Percentiles rank a stretch among this genome's conserved stretches.
phyloP scores from a whole-genome alignment of 768 basidiomycete genomes.

The Leccinum uliginosum region DNA sequence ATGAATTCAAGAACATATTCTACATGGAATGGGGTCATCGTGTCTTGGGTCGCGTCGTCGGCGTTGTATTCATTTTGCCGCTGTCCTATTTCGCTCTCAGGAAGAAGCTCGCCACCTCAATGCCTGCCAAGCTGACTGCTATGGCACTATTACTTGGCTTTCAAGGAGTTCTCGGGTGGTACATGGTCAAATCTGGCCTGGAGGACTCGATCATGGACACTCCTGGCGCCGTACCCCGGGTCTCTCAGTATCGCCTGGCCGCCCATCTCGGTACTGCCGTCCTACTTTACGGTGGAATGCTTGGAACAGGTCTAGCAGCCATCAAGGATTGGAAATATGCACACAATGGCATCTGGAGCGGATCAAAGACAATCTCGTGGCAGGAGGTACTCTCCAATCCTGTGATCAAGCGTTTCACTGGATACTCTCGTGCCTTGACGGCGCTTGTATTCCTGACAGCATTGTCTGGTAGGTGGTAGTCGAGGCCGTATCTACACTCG shows the following conservation, averaged over 20 bases:
- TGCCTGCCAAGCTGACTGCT: conserved; percentile 62
- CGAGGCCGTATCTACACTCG: neutral
- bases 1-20: conserved; percentile 95
- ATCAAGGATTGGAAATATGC: conserved; percentile 79
- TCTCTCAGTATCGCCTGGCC: conserved; percentile 94
- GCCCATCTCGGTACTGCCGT: conserved; percentile 92
- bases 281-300: conserved; percentile 90
- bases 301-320: conserved; percentile 69
- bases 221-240: conserved; percentile 85
- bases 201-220: conserved; percentile 76
- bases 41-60: conserved; percentile 83
- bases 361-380: conserved; percentile 41
- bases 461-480: conserved; percentile 65
- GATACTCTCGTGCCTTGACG: conserved; percentile 56
- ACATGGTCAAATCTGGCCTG: conserved; percentile 98
- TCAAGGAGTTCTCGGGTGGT: conserved; percentile 95
- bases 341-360: conserved; percentile 54
- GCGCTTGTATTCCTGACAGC: conserved; percentile 88
- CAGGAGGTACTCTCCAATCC: conserved; percentile 51
- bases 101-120: conserved; percentile 59
- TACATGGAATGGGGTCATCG: conserved; percentile 99
- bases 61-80: conserved; percentile 78
- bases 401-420: conserved; percentile 53
- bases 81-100: conserved; percentile 74
- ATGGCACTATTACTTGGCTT: conserved; percentile 82